phyloP scores from a whole-genome alignment of 441 rosid genomes.

The Erodium moschatum region DNA sequence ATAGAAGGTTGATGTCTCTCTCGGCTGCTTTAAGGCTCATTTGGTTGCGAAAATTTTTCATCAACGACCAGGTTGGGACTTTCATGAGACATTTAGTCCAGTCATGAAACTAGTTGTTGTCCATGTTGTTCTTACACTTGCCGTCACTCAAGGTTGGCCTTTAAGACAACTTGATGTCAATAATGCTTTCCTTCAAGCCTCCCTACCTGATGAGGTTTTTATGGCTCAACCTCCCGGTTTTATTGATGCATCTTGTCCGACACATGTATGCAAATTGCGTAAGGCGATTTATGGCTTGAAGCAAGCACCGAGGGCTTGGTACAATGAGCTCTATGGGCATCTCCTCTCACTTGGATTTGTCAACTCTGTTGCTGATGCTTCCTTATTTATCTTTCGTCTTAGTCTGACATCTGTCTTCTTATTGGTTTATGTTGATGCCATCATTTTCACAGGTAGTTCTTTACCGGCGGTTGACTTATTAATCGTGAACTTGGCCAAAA shows the following conservation, averaged over 20 bases:
- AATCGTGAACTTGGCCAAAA: neutral
- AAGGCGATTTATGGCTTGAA: neutral
- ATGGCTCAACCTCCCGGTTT: neutral
- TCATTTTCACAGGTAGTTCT: neutral
- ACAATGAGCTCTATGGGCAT: neutral
- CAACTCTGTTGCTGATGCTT: neutral
- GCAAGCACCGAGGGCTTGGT: neutral
- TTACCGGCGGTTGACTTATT: neutral
- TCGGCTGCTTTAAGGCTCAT: neutral
- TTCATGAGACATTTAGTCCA: neutral
- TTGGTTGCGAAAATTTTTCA: neutral
- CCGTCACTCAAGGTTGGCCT: neutral
- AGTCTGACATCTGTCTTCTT: neutral
- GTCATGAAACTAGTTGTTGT: neutral
- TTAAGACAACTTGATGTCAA: neutral
- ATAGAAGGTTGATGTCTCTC: neutral
- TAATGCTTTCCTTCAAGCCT: neutral
- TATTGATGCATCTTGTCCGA: neutral
- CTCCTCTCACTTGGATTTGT: neutral
- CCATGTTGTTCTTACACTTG: neutral
- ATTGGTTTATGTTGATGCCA: neutral
- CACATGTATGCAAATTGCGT: neutral
- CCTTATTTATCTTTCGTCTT: neutral
- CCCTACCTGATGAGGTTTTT: neutral
- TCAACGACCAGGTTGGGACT: neutral